Evolutionary conservation across 2,329 filamentous ascomycete species (phyloP), one percentile per base, ranked within the genome.

Genomic region (Fusarium circinatum): DNA sequence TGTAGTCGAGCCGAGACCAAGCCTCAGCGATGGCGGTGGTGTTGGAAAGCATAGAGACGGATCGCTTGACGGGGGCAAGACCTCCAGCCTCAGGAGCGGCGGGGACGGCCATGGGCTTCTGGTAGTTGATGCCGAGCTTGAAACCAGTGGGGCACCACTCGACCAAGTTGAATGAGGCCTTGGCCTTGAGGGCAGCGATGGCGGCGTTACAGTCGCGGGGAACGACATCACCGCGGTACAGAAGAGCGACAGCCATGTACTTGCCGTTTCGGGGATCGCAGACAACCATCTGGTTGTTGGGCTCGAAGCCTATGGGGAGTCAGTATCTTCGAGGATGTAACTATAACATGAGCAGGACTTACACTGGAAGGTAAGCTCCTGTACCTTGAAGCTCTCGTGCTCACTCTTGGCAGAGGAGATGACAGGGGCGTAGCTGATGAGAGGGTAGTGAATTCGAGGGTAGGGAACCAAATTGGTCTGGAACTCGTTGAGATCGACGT

Each of bases 351-450:
- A 11, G 26, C 2, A 9, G 22, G 8, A 85, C 89, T 80, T 86
- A 93, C 91, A 93, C 83, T 93, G 91, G 85, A 92, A 90, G 80
- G 91, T 93, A 73, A 93, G 84, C 75, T 96, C 94, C 71, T 90
- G 89, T 62, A 95, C 92, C 87, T 94, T 94, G 90, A 95, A 95
- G 86, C 92, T 94, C 87, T 96, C 94, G 81, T 96, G 94, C 54
- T 91, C 89, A 83, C 92, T 94, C 89, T 93, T 94, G 86, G 89
- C 87, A 67, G 90, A 90, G 28, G 91, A 93, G 74, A 93, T 87
- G 76, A 93, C 91, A 38, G 91, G 91, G 17, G 91, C 90, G 80
- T 93, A 93, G 85, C 89, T 91, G 85, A 93, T 92, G 52, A 93
- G 84, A 59, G 91, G 91, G 83, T 92, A 93, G 86, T 93, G 91